phyloP scores from a whole-genome alignment of 139 green algal species.

The Microglena sp. region DNA sequence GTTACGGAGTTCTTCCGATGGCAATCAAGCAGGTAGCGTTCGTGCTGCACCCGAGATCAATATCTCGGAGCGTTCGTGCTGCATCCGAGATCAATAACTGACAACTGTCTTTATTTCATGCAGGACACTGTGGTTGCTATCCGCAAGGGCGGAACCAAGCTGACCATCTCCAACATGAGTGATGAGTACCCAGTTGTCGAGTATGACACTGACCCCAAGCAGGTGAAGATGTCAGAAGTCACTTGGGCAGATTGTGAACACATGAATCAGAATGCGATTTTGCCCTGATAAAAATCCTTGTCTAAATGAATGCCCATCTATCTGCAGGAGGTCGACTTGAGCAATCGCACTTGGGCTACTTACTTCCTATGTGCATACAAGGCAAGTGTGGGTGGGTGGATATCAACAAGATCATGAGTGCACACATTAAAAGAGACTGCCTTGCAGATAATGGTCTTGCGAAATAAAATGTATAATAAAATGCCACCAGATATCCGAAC shows the following conservation, averaged over 20 bases:
- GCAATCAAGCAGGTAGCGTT: conserved; percentile 68
- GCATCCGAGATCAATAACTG: too few relatives aligned
- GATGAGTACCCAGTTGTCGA: conserved; percentile 56
- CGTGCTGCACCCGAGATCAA: too few relatives aligned
- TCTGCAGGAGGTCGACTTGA: neutral
- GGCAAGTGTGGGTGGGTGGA: neutral
- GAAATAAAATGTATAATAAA: too few relatives aligned
- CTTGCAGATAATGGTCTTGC: too few relatives aligned
- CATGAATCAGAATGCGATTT: too few relatives aligned
- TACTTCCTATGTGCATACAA: conserved; percentile 11
- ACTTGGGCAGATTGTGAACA: too few relatives aligned
- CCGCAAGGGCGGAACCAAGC: conserved; percentile 27
- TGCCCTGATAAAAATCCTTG: too few relatives aligned
- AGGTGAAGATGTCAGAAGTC: too few relatives aligned
- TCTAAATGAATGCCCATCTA: too few relatives aligned
- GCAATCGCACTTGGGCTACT: conserved; percentile 6
- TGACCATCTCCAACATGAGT: conserved; percentile 66
- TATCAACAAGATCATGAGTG: neutral
- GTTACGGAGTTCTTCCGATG: conserved; percentile 96
- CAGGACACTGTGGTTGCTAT: conserved; percentile 74
- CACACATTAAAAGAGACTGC: neutral
- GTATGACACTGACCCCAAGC: conserved; percentile 68
- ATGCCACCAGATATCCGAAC: too few relatives aligned
- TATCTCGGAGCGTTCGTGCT: too few relatives aligned
- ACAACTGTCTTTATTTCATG: neutral